Evolutionary conservation across 805 yeast species (phyloP), one percentile per base, ranked within the genome.

Genomic region (Ogataea paraovalis): DNA sequence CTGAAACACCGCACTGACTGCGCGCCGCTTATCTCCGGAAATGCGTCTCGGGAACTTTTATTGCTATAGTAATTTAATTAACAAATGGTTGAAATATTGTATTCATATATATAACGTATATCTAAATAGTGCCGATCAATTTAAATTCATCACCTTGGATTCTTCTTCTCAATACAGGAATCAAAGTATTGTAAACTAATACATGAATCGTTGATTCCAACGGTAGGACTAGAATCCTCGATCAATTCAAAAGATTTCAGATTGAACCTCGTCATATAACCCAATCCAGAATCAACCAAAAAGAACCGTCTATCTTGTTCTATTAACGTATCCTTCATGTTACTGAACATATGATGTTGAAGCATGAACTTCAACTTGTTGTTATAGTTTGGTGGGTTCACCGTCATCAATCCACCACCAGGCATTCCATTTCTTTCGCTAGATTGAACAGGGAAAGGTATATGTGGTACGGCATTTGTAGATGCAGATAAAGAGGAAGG

Each of bases 221-320:
- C 65, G 6, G 65, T 55, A 0, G 81, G 76, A 51, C 69, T 75
- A 1, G 82, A 67, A 45, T 82, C 85, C 55, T 81, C 85, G 40
- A 82, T 69, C 53, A 80, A 57, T 53, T 82, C 87, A 61, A 80
- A 80, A 12, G 80, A 68, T 49, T 76, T 71, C 41, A 73, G 56
- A 21, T 59, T 66, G 47, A 77, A 68, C 28, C 70, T 74, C 12
- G 61, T 51, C 51, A 68, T 69, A 6, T 16, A 27, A 21, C 52
- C 52, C 12, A 47, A 50, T 10, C 30, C 54, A 8, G 48, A 42
- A 60, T 57, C 62, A 0, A 56, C 46, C 32, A 61, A 32, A 39
- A 46, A 64, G 32, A 50, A 51, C 18, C 41, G 47, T 33, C 30
- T 50, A 3, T 57, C 56, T 3, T 39, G 48, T n/a, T 56, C 66